Percentiles rank a stretch among this genome's conserved stretches.
Evolutionary conservation across 2,329 filamentous ascomycete species (phyloP).

Genomic region (Colletotrichum sp.): DNA sequence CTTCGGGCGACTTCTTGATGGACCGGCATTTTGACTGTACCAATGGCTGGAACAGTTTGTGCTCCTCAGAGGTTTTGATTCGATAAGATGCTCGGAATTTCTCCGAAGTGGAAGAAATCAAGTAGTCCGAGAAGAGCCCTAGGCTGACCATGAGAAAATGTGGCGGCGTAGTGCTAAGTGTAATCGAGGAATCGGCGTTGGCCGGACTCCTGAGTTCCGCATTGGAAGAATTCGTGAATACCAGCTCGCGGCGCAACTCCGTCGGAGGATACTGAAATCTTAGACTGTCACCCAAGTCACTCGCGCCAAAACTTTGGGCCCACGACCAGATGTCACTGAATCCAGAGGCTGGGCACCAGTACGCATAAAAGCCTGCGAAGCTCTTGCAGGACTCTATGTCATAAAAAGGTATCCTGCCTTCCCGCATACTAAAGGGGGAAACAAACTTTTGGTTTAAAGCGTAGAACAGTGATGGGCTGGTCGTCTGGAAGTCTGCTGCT

Average conservation of each 20-base stretch:
- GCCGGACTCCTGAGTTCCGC: no score
- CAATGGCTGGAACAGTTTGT: background rate
- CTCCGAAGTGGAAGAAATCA: no score
- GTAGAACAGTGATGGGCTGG: background rate
- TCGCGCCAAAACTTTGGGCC: background rate
- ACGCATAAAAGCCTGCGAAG: background rate
- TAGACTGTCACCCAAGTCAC: background rate
- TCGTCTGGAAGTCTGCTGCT: background rate
- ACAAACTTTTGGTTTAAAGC: background rate
- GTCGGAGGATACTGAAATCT: background rate
- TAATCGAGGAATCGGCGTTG: background rate
- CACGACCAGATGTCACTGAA: background rate
- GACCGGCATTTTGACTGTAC: background rate
- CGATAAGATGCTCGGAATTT: background rate
- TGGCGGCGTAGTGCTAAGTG: background rate
- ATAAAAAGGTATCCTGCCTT: background rate
- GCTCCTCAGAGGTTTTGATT: background rate
- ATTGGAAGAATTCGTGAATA: background rate
- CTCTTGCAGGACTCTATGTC: background rate
- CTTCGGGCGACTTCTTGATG: background rate
- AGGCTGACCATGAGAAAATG: background rate
- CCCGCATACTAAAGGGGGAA: background rate
- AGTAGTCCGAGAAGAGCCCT: background rate
- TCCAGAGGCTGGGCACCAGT: background rate
- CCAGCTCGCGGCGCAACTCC: background rate